These are phyloP conservation scores for Quercus ilex DNA, from an alignment of 306 rosid genomes.

Conservation along the genomic window DNA sequence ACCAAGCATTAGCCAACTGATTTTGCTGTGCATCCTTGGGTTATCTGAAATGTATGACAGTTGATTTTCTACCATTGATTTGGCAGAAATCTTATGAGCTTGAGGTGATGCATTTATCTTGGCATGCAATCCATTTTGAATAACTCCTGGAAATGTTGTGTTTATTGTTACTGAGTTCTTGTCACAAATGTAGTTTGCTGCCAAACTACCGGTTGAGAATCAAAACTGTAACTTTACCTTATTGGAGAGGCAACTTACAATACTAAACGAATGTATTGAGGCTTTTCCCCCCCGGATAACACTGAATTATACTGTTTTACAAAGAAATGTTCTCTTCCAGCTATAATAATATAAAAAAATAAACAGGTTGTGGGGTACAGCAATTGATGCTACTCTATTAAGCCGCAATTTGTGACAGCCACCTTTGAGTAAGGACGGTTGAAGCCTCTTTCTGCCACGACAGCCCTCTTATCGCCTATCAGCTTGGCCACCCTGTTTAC, in stretches of 20 bases:
- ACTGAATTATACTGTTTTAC: constrained; percentile 18
- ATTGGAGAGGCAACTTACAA: background rate
- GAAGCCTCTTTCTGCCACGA: constrained; percentile 86
- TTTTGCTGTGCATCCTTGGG: background rate
- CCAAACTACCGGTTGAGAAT: background rate
- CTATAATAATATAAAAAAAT: background rate
- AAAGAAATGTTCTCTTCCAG: constrained; percentile 6
- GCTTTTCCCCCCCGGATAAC: background rate
- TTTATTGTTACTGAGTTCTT: background rate
- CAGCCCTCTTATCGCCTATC: constrained; percentile 84
- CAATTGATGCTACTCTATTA: constrained; percentile 29
- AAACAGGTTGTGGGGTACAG: constrained; percentile 7
- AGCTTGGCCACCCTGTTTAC: constrained; percentile 82
- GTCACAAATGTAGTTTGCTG: background rate
- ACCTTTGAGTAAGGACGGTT: constrained; percentile 78
- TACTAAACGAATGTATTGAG: constrained; percentile 5
- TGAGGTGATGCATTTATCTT: background rate
- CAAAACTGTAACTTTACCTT: constrained; percentile 8
- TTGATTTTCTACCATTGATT: background rate
- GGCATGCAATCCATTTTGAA: constrained; percentile 20
- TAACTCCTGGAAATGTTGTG: constrained; percentile 24
- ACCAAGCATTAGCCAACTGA: constrained; percentile 20
- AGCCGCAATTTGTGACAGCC: constrained; percentile 61
- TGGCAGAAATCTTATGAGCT: background rate
- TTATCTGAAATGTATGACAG: background rate